These are phyloP conservation scores for Thamnidium elegans DNA, from an alignment of 192 early-diverging fungal genomes.

Conservation along the genomic window DNA sequence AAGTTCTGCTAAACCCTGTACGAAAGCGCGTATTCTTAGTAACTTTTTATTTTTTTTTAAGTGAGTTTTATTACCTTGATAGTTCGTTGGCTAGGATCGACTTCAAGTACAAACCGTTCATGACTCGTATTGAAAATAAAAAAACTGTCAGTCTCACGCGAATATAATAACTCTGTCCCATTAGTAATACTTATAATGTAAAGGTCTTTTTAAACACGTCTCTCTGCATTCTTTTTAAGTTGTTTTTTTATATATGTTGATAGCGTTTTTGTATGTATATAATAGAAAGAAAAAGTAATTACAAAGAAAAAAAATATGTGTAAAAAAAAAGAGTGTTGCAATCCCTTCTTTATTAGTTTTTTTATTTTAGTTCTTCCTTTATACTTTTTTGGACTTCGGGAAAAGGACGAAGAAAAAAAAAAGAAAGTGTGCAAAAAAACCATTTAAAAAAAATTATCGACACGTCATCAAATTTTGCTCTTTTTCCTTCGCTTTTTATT, in stretches of 20 bases:
- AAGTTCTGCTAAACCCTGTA: conserved; percentile 50
- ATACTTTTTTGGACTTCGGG: too few relatives aligned
- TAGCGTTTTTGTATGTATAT: neutral
- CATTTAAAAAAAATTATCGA: neutral
- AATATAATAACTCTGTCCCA: neutral
- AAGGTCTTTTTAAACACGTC: conserved; percentile 29
- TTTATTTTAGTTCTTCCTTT: too few relatives aligned
- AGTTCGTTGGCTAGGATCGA: conserved; percentile 43
- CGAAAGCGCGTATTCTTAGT: neutral
- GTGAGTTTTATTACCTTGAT: conserved; percentile 44
- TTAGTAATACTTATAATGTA: conserved; percentile 39
- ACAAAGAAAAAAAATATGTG: conserved; percentile 10
- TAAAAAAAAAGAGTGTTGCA: neutral
- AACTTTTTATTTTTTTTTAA: neutral
- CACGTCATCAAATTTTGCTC: neutral
- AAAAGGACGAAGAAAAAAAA: neutral
- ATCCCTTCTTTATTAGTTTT: neutral
- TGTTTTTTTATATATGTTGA: neutral
- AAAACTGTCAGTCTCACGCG: conserved; percentile 5
- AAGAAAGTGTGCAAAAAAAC: too few relatives aligned
- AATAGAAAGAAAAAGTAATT: neutral
- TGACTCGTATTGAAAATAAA: conserved; percentile 43
- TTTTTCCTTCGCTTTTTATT: neutral
- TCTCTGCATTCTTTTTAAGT: conserved; percentile 23
- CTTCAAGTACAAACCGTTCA: conserved; percentile 51